Evolutionary conservation across 169 alveolate species (phyloP), one percentile per base, ranked within the genome.

Genomic region (Theileria orientalis): DNA sequence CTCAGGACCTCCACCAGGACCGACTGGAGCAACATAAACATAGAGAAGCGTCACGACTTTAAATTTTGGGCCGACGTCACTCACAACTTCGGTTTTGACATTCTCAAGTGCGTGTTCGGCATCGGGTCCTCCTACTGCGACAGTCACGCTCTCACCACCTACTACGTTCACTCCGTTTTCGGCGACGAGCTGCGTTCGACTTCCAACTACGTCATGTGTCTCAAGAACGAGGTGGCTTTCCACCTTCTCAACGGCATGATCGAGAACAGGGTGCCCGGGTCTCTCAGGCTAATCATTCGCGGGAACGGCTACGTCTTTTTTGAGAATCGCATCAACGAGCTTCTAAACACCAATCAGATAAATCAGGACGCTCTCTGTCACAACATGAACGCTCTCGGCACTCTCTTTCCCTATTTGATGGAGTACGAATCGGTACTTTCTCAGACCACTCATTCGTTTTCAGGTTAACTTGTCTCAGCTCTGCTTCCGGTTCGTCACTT

Each of bases 61-160:
- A 79, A 79, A 56, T 79, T 79, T 70, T 79, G 87, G 87, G 87
- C 87, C n/a, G 70, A 79, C 42, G 78, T 79, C 19, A 79, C 83
- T 0, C 83, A 79, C 19, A 25, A 74, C 6, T 41, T 79, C 11
- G 87, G 87, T 1, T 52, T 64, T 59, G 44, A 68, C 47, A 60
- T 79, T n/a, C 13, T 79, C 19, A 79, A 70, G 54, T 59, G 66
- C 32, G 47, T 79, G 37, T 79, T 79, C 70, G 69, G 74, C 46
- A 32, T 75, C 40, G 72, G 72, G 3, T 33, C 64, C 35, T 42
- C 83, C 30, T 79, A 52, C 49, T 71, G 37, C 27, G 87, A 79
- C 52, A 16, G 52, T 19, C 46, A 40, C 21, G 83, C 19, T 7
- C 7, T 64, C 1, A 52, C 61, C 14, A 46, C 27, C 14, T 68